phyloP scores from a whole-genome alignment of 495 filamentous ascomycete genomes.

The Neurospora cerealis region DNA sequence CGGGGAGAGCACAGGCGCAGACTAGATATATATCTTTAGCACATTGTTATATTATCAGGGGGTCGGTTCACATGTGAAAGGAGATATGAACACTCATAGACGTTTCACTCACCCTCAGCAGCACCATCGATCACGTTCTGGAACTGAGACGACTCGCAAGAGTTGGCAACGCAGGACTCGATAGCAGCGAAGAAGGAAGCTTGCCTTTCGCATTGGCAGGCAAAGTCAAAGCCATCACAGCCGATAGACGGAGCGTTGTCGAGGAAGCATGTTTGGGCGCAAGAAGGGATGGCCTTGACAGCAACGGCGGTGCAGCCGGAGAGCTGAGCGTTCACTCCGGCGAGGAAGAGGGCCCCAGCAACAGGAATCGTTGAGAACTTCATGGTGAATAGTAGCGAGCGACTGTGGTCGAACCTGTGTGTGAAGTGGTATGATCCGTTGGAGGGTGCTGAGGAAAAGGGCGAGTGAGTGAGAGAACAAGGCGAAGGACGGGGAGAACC shows the following conservation, averaged over 20 bases:
- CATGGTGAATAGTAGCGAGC: constrained; percentile 2
- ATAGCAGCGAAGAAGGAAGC: constrained; percentile 17
- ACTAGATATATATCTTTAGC: constrained; percentile 2
- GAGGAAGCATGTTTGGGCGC: constrained; percentile 24
- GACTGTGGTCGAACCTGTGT: not conserved
- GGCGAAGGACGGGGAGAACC: not conserved
- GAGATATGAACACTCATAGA: not conserved
- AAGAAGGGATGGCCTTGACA: constrained; percentile 15
- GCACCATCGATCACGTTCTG: constrained; percentile 20
- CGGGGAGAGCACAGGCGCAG: not conserved
- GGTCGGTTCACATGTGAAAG: not conserved
- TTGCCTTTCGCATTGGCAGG: constrained; percentile 22
- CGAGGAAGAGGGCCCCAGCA: not conserved
- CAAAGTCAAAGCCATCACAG: constrained; percentile 21
- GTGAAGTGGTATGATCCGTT: not conserved
- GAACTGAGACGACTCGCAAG: constrained; percentile 11
- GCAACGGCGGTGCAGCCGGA: constrained; percentile 19
- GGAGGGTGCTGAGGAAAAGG: not conserved
- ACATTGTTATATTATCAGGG: not conserved
- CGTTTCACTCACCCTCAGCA: constrained; percentile 8
- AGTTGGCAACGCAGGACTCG: constrained; percentile 18
- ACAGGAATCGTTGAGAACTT: constrained; percentile 5
- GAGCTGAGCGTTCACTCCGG: not conserved
- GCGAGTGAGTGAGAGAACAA: not conserved
- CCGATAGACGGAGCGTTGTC: constrained; percentile 14